Evolutionary conservation across 768 basidiomycete genomes (phyloP), one percentile per base, ranked within the genome.

Genomic region (Hemileccinum rubropunctum): DNA sequence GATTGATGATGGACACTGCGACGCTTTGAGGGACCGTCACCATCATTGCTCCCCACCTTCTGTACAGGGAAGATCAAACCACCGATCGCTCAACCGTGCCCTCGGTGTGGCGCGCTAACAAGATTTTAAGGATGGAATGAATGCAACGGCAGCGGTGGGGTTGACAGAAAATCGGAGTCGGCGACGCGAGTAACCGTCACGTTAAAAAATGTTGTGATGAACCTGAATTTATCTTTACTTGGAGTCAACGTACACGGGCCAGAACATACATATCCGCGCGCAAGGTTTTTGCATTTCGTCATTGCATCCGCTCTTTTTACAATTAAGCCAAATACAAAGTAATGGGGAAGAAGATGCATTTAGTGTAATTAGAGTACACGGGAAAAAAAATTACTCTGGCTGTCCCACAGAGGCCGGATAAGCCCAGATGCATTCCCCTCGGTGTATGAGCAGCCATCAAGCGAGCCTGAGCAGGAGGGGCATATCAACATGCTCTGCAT

Each of bases 221-320:
- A 33, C 64, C 64, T 65, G 54, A 65, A 65, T 65, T 47, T 66
- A 52, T 26, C 65, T 58, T 27, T 45, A 51, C 58, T 59, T 28
- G 53, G 56, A 21, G 15, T 50, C 48, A 47, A 53, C 40, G 50
- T 63, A 53, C 50, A 59, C 42, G 14, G 33, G 36, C 35, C 23
- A 42, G 39, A 38, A 48, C 4, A 38, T 34, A 42, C 36, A 47
- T 33, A 52, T 42, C 50, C 41, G 47, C 30, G 51, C 51, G 42
- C 40, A 51, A 38, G 37, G 20, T 38, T 38, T 47, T 49, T 26
- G 42, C 28, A 54, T 65, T 48, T 52, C 63, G 51, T 49, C 54
- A 63, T 47, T 28, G 32, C 8, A 34, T 26, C 42, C 48, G 28
- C 35, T 39, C 42, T 8, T 30, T 30, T 30, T 40, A 21, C 59